A percentile compares a stretch with the other conserved stretches of the same genome.
These are phyloP conservation scores for Podila epigama DNA, from an alignment of 192 early-diverging fungal species.

Conservation along the genomic window DNA sequence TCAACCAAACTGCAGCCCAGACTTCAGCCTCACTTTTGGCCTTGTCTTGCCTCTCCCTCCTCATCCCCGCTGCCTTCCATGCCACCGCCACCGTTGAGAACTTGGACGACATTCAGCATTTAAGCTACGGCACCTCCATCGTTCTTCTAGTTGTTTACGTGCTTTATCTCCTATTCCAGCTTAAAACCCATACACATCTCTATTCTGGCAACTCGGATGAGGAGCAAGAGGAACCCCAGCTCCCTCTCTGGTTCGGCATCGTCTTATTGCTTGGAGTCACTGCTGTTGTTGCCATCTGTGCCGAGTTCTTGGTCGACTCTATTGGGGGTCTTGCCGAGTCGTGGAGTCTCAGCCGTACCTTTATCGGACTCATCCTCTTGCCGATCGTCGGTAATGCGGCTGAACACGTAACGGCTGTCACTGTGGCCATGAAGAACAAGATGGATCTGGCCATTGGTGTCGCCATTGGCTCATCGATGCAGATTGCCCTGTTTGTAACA, in stretches of 20 bases:
- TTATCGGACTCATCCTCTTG: conserved; percentile 92
- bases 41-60: conserved; percentile 67
- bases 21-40: conserved; percentile 72
- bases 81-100: conserved; percentile 59
- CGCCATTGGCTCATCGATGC: conserved; percentile 83
- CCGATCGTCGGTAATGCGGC: conserved; percentile 90
- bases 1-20: conserved; percentile 76
- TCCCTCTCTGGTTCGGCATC: conserved; percentile 65
- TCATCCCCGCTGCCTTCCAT: conserved; percentile 76
- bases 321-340: conserved; percentile 73
- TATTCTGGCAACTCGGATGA: conserved; percentile 47
- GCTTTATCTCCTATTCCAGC: conserved; percentile 84
- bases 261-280: conserved; percentile 66
- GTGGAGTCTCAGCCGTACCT: conserved; percentile 77
- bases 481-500: conserved; percentile 84
- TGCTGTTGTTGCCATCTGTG: conserved; percentile 75
- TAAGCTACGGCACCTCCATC: conserved; percentile 73
- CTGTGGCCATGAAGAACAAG: conserved; percentile 88
- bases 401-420: conserved; percentile 82
- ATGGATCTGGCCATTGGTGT: conserved; percentile 83
- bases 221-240: conserved; percentile 66
- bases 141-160: conserved; percentile 73
- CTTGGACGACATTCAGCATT: conserved; percentile 59
- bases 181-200: conserved; percentile 82
- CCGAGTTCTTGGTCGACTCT: conserved; percentile 82